phyloP scores from a whole-genome alignment of 2,329 filamentous ascomycete species.

The Monosporascus cannonballus region DNA sequence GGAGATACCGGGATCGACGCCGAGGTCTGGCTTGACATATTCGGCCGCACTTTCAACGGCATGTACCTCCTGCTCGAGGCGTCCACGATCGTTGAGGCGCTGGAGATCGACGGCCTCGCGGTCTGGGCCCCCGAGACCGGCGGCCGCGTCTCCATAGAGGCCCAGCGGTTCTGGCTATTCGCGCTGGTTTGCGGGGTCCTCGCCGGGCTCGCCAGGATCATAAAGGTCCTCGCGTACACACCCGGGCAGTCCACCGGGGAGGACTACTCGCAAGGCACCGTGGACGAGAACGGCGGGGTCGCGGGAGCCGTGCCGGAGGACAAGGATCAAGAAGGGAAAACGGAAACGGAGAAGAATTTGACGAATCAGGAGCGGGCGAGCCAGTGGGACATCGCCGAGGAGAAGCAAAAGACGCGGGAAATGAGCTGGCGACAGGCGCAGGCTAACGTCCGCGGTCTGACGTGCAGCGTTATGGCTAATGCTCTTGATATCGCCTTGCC shows the following conservation, averaged over 20 bases:
- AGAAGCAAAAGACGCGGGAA: constrained; percentile 27
- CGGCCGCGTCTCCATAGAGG: constrained; percentile 47
- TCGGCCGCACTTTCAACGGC: constrained; percentile 54
- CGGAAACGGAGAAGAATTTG: constrained; percentile 9
- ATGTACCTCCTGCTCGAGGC: constrained; percentile 64
- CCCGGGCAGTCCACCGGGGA: constrained; percentile 28
- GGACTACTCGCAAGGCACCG: constrained; percentile 19
- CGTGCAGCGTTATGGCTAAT: constrained; percentile 49
- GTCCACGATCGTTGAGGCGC: constrained; percentile 51
- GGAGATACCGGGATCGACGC: background rate
- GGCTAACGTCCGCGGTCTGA: constrained; percentile 28
- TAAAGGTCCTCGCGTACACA: constrained; percentile 28
- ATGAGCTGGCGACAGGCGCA: constrained; percentile 23
- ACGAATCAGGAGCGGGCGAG: constrained; percentile 27
- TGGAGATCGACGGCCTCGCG: constrained; percentile 36
- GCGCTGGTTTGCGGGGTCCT: constrained; percentile 47
- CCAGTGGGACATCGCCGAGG: constrained; percentile 27
- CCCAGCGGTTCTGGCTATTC: constrained; percentile 65
- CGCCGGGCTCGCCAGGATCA: constrained; percentile 34
- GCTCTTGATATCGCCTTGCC: constrained; percentile 58
- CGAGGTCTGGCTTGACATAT: constrained; percentile 46
- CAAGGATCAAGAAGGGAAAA: constrained; percentile 1
- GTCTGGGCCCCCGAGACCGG: constrained; percentile 47
- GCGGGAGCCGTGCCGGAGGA: constrained; percentile 13
- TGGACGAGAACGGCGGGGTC: background rate